Base-by-base conservation (phyloP, 192 early-diverging fungal genomes). In the Mortierella claussenii region DNA sequence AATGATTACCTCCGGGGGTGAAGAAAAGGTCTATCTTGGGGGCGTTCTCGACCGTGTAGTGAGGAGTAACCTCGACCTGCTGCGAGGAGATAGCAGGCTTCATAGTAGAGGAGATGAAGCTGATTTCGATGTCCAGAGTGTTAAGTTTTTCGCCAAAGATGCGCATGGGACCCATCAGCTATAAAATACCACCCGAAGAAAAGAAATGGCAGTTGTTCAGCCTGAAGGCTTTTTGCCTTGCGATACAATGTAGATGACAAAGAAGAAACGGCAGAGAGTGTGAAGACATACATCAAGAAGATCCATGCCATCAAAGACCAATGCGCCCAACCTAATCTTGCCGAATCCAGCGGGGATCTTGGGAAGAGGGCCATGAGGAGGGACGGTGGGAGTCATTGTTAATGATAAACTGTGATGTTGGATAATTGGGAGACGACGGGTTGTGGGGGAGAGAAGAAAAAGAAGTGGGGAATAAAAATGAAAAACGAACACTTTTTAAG, bases 1-100 rank as follows among this genome's bases (percentile, higher is more conserved):
- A n/a, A n/a, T n/a, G n/a, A 2, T 24, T 60, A 58, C 76, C 76
- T 45, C 76, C 76, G 43, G 76, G 76, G 21, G 63, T 65, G n/a
- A 79, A 60, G 34, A 79, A 55, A 11, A 79, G 30, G 36, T 79
- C 76, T 21, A 69, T 37, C 13, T 69, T 64, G 15, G 68, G 76
- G 18, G 49, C 60, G 6, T 44, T 65, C 3, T 69, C 76, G 2
- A 79, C 48, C 5, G 68, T 65, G 37, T 65, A 64, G 18, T 68
- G 56, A 46, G 76, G 76, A 18, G 49, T 48, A 37, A 79, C 24
- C 49, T 36, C 58, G 24, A 69, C 67, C 42, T 65, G 55, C 55
- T 54, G 76, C 34, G 55, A 55, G 15, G 61, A 60, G 0, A 18
- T 28, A 20, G 53, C 34, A 36, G 69, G 53, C 21, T 71, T 54